These are phyloP conservation scores for Penicillium aurantiogriseum DNA, from an alignment of 2,329 filamentous ascomycete genomes.

Conservation along the genomic window DNA sequence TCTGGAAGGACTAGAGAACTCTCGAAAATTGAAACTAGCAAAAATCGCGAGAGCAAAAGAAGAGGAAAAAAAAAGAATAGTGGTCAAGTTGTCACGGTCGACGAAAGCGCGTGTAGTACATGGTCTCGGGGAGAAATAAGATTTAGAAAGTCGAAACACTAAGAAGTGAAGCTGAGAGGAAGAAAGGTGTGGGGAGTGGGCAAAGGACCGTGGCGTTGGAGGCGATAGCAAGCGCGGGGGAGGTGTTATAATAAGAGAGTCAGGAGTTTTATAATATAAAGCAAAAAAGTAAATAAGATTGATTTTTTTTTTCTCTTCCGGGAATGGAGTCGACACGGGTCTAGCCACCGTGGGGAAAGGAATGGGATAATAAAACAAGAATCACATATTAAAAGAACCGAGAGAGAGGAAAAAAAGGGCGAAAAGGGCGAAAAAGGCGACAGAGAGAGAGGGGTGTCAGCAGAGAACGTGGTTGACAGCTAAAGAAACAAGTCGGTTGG, in stretches of 20 bases:
- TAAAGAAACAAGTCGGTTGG: not conserved
- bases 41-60: not conserved
- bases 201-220: slow-evolving; percentile 20
- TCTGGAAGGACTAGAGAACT: not conserved
- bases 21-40: not conserved
- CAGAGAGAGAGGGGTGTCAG: slow-evolving; percentile 5
- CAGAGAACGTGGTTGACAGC: slow-evolving; percentile 12
- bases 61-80: not conserved
- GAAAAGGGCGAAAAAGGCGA: not conserved
- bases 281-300: slow-evolving; percentile 7
- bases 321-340: slow-evolving; percentile 13
- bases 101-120: slow-evolving; percentile 20
- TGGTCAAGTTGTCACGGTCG: slow-evolving; percentile 16
- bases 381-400: not conserved
- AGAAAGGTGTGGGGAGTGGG: slow-evolving; percentile 7
- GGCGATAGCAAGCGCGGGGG: slow-evolving; percentile 20
- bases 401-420: not conserved
- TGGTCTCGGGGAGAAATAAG: slow-evolving; percentile 15
- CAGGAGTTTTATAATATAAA: not conserved
- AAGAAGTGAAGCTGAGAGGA: not conserved
- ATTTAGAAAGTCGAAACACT: not conserved
- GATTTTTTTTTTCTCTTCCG: slow-evolving; percentile 1
- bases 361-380: slow-evolving; percentile 4
- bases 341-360: slow-evolving; percentile 8
- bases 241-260: slow-evolving; percentile 12